These are phyloP conservation scores for Sphaerulina musiva DNA, from an alignment of 2,329 filamentous ascomycete species.

Conservation along the genomic window DNA sequence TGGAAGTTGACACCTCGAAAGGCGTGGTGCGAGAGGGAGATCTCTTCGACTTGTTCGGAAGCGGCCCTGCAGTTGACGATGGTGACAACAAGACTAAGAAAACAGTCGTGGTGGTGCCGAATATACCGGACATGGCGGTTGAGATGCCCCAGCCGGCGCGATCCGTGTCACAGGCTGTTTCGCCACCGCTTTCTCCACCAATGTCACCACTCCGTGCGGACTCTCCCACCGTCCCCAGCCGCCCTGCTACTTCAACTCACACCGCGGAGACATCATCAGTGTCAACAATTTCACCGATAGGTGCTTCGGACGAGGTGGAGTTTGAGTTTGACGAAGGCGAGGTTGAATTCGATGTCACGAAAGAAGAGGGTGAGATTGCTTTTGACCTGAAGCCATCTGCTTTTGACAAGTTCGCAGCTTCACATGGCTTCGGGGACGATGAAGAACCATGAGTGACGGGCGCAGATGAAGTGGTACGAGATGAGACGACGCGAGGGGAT, in stretches of 20 bases:
- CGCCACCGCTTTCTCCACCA: not conserved
- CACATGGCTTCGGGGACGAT: not conserved
- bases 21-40: slow-evolving; percentile 19
- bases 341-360: not conserved
- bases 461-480: not conserved
- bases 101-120: slow-evolving; percentile 1
- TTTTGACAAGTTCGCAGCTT: not conserved
- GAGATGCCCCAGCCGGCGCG: not conserved
- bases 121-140: not conserved
- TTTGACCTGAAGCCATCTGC: not conserved
- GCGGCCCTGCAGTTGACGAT: not conserved
- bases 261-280: not conserved
- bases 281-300: not conserved
- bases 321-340: not conserved
- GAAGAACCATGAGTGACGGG: not conserved
- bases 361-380: not conserved
- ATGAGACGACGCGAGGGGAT: too few relatives aligned
- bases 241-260: not conserved
- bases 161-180: not conserved
- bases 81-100: not conserved
- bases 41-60: slow-evolving; percentile 12
- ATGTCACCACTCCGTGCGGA: not conserved
- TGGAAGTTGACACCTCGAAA: slow-evolving; percentile 13
- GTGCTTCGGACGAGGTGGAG: not conserved
- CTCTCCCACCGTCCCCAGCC: not conserved